Base-by-base conservation (phyloP, 192 early-diverging fungal genomes). In the Coemansia sp. region DNA sequence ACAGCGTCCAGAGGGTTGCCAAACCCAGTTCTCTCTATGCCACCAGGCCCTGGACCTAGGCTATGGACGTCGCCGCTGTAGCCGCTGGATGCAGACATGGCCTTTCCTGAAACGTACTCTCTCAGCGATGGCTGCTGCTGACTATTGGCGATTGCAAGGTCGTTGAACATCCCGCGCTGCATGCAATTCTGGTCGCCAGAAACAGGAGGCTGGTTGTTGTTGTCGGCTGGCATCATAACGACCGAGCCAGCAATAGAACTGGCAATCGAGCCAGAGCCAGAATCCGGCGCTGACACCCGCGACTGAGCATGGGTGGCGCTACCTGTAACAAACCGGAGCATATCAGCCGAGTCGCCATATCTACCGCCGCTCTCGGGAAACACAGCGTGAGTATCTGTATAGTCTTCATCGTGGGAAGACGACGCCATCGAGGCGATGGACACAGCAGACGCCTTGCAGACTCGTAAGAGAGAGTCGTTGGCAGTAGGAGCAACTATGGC, bases 81-180 rank as follows among this genome's bases (percentile, higher is more conserved):
- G 55, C 32, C 55, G 17, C 30, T 33, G 16, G 55, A 33, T 5
- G 55, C 55, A 30, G 55, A 57, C 55, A 57, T 35, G n/a, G 62
- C 32, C 53, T 67, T 74, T 32, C 75, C 71, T 7, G 74, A 64
- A 7, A 82, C 67, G 59, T 82, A 82, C 68, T 82, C 80, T 72
- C 74, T 77, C 23, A 82, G 68, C 21, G 80, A 70, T 19, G 80
- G 80, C 75, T 82, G 78, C 38, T 62, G 35, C 46, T 69, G 37
- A 6, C 55, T 5, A 38, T 52, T 16, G 33, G 28, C 26, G 1
- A 19, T 23, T 1, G 59, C 53, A 32, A 26, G 49, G 3, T 23
- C 30, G 55, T 32, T 60, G n/a, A 62, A 62, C 13, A 62, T 16
- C 4, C 30, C 32, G 37, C 32, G 23, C 23, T 53, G 52, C 28